phyloP scores from a whole-genome alignment of 2,329 filamentous ascomycete genomes.

The Cercospora citrullina region DNA sequence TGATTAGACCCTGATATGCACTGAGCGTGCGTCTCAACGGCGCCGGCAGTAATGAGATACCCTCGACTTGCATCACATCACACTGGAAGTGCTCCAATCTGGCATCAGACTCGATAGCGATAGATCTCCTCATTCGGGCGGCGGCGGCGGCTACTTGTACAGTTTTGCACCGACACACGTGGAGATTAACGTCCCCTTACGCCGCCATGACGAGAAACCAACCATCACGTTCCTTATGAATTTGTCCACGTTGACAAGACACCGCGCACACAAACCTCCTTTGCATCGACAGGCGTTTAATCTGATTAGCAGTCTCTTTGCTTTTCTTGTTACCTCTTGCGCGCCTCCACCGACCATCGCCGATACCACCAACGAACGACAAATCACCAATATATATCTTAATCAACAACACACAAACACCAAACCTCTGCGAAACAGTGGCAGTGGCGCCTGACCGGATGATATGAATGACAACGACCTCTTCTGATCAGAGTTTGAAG shows the following conservation, averaged over 20 bases:
- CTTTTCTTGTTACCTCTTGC: background rate
- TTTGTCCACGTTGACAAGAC: background rate
- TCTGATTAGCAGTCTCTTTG: background rate
- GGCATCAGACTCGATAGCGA: slow-evolving; percentile 17
- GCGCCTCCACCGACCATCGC: background rate
- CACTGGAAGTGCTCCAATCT: slow-evolving; percentile 14
- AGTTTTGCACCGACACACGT: slow-evolving; percentile 13
- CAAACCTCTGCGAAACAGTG: background rate
- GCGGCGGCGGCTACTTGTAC: slow-evolving; percentile 17
- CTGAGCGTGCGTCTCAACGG: background rate
- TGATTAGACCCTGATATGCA: slow-evolving; percentile 12
- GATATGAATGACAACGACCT: background rate
- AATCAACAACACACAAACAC: background rate
- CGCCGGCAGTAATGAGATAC: background rate
- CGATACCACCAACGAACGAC: background rate
- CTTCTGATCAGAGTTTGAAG: background rate
- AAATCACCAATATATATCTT: background rate
- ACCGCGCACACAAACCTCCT: background rate
- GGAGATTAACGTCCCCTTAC: background rate
- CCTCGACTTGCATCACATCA: slow-evolving; percentile 6
- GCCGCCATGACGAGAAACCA: background rate
- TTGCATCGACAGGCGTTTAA: slow-evolving; percentile 1
- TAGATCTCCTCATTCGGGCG: slow-evolving; percentile 11
- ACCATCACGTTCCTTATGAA: slow-evolving; percentile 19
- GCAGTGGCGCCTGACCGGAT: background rate